A percentile compares a stretch with the other conserved stretches of the same genome.
Conservation (phyloP, 768 basidiomycete genomes). For the Hortiboletus campestris region DNA sequence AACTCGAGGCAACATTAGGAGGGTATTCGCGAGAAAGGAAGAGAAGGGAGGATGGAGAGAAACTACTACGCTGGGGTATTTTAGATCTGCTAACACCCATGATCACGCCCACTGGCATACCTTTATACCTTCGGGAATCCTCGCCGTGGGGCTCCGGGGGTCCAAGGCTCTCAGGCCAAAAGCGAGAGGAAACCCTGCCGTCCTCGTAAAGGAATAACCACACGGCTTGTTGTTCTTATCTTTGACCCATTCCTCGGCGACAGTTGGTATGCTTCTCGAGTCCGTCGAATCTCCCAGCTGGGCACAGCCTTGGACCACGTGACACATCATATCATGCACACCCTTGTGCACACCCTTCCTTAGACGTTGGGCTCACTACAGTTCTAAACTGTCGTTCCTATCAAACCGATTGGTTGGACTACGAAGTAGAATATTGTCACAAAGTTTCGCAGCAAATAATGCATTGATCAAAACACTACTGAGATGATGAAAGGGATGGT, state of each 20-base stretch:
- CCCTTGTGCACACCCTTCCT: too few species aligned
- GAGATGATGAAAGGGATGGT: not conserved
- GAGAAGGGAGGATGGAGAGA: not conserved
- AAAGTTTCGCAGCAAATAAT: not conserved
- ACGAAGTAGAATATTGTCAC: not conserved
- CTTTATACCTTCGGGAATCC: conserved; percentile 9
- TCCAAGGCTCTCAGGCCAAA: too few species aligned
- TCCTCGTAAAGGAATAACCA: conserved; percentile 1
- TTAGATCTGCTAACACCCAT: too few species aligned
- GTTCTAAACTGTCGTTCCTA: not conserved
- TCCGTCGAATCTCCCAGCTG: too few species aligned
- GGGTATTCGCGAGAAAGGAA: not conserved
- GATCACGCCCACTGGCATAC: not conserved
- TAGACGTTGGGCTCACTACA: too few species aligned
- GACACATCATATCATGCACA: not conserved
- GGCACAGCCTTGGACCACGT: not conserved
- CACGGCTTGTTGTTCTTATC: not conserved
- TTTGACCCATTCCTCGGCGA: conserved; percentile 8
- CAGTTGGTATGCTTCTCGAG: not conserved
- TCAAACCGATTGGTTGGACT: not conserved
- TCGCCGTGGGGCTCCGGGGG: too few species aligned
- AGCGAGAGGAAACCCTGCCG: not conserved
- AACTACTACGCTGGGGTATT: too few species aligned
- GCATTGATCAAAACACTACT: not conserved
- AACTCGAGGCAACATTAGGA: not conserved